phyloP scores from a whole-genome alignment of 1,284 basidiomycete genomes.

The Sanguinoderma infundibulare region DNA sequence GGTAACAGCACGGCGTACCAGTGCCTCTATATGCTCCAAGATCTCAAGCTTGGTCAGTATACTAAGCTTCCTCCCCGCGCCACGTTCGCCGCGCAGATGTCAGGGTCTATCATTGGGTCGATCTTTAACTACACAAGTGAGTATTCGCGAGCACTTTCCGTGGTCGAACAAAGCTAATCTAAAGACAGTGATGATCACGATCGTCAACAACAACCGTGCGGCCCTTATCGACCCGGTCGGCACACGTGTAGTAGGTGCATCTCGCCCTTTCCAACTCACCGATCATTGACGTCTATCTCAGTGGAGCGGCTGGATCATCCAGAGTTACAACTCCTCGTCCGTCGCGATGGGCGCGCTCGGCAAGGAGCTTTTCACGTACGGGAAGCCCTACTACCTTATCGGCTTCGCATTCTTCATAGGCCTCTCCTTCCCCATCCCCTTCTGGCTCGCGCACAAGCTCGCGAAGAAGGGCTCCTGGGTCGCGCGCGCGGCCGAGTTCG shows the following conservation, averaged over 20 bases:
- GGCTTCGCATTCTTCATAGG: conserved; percentile 54
- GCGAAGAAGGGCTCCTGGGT: conserved; percentile 39
- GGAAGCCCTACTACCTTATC: conserved; percentile 55
- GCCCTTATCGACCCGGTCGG: conserved; percentile 54
- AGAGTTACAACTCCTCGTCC: conserved; percentile 57
- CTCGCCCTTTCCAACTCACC: conserved; percentile 1
- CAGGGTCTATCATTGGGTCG: conserved; percentile 46
- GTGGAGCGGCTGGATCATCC: conserved; percentile 59
- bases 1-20: conserved; percentile 65
- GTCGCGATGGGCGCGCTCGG: conserved; percentile 61
- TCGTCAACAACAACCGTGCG: conserved; percentile 51
- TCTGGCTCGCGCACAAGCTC: conserved; percentile 51
- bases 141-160: conserved; percentile 10
- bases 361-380: conserved; percentile 46
- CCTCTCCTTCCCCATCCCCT: conserved; percentile 52
- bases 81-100: conserved; percentile 54
- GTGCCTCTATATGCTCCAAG: conserved; percentile 59
- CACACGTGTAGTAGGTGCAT: conserved; percentile 44
- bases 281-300: conserved; percentile 18
- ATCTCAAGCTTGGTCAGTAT: conserved; percentile 65
- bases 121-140: conserved; percentile 58
- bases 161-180: neutral
- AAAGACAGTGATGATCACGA: conserved; percentile 52
- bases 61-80: conserved; percentile 53
- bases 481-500: conserved; percentile 44